phyloP scores from a whole-genome alignment of 352 stramenopile species.

The Pythium rhizo-oryzae region DNA sequence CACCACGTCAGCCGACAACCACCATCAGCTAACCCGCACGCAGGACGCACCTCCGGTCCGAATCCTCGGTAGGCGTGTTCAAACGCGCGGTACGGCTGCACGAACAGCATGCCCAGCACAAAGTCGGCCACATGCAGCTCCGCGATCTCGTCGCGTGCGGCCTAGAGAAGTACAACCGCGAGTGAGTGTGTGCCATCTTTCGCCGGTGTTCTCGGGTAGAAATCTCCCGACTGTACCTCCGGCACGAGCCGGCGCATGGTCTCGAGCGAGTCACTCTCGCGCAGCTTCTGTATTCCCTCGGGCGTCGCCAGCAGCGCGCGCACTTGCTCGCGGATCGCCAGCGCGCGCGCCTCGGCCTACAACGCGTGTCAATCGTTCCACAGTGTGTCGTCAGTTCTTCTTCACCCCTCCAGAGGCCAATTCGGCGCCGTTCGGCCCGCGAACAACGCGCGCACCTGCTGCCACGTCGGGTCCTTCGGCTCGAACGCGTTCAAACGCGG shows the following conservation, averaged over 20 bases:
- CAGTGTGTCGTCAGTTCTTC: slow-evolving; percentile 6
- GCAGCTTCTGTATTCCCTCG: slow-evolving; percentile 62
- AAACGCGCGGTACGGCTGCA: slow-evolving; percentile 70
- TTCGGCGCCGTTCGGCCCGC: background rate
- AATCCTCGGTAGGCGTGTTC: slow-evolving; percentile 65
- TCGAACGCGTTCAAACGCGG: slow-evolving; percentile 66
- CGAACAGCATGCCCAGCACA: slow-evolving; percentile 79
- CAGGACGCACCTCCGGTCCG: slow-evolving; percentile 49
- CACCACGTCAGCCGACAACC: background rate
- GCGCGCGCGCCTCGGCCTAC: slow-evolving; percentile 48
- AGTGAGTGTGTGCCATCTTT: background rate
- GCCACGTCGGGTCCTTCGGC: slow-evolving; percentile 52
- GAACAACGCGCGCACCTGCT: slow-evolving; percentile 39
- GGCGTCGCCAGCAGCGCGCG: slow-evolving; percentile 50
- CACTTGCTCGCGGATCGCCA: slow-evolving; percentile 54
- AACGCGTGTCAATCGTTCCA: background rate
- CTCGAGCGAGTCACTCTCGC: slow-evolving; percentile 48
- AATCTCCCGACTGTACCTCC: slow-evolving; percentile 36
- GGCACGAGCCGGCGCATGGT: slow-evolving; percentile 73
- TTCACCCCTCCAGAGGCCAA: background rate
- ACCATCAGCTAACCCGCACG: background rate
- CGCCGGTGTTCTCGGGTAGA: background rate
- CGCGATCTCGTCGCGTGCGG: slow-evolving; percentile 65
- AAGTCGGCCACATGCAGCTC: slow-evolving; percentile 82
- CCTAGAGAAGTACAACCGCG: slow-evolving; percentile 27